Evolutionary conservation across 78 protist species (phyloP), one percentile per base, ranked within the genome.

Genomic region (Planoprotostelium fungivorum): DNA sequence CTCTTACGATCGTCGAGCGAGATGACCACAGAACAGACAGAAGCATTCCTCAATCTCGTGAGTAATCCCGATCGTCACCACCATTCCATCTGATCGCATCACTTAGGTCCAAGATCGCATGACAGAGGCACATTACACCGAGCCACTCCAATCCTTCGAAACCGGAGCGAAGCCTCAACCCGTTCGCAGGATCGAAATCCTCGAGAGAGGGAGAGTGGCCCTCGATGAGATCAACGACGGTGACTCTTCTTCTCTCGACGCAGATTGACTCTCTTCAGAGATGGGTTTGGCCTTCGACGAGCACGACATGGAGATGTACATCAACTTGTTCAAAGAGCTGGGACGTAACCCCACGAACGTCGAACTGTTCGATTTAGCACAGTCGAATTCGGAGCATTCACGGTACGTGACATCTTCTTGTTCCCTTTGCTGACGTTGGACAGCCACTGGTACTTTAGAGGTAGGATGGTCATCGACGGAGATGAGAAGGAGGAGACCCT

Each of bases 281-380:
- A 89, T 95, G 84, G 99, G 98, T 23, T 85, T 97, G 1, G 97
- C 96, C 28, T 94, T 91, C 35, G 98, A 96, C 92, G 97, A 96
- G 29, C 89, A 85, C 38, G 98, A 96, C 90, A 37, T 96, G 31
- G 97, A 92, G 63, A 92, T 94, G 85, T 95, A 95, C 87, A 35
- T 88, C 35, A 85, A 94, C n/a, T 89, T 91, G 63, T 97, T 93
- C 86, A 63, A 85, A 36, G 83, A 83, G 35, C 86, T 96, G 73
- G 37, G 38, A 84, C 92, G 99, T 29, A 92, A 96, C 87, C 99
- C 99, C 38, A 94, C 97, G 29, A 94, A 94, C 84, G 98, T 94
- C 36, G 99, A 98, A 95, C 91, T 94, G 38, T 95, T 97, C 90
- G 97, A 95, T 88, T 88, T 98, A 38, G 98, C 97, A 29, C 96